Conservation (phyloP, 2,329 filamentous ascomycete genomes). For the Aulographum hederae region DNA sequence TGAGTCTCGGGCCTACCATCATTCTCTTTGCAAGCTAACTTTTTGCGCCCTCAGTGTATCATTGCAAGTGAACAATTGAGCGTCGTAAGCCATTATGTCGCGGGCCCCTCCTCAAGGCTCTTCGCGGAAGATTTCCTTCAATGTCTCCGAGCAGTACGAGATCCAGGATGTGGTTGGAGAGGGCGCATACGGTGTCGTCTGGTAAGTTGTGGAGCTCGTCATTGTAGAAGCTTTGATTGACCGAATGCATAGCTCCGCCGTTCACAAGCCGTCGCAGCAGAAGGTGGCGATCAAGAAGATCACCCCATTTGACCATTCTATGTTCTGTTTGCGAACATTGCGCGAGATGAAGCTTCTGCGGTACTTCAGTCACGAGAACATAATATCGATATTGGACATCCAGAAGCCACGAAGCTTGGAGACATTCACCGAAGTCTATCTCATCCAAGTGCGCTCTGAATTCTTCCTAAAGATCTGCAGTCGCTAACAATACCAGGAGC, state of each 20-base stretch:
- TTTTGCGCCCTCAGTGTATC: too few species aligned
- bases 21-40: too few species aligned
- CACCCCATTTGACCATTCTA: conserved; percentile 95
- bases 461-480: neutral
- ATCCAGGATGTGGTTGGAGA: conserved; percentile 99
- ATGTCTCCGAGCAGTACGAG: conserved; percentile 98
- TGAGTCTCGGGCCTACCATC: too few species aligned
- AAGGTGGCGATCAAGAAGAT: conserved; percentile 99
- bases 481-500: conserved; percentile 40
- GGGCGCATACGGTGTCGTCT: conserved; percentile 95
- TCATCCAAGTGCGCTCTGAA: conserved; percentile 63
- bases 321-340: conserved; percentile 92
- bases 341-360: conserved; percentile 98
- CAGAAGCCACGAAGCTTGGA: conserved; percentile 96
- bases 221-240: conserved; percentile 1
- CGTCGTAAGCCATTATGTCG: conserved; percentile 8
- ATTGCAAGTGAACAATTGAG: too few species aligned
- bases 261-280: conserved; percentile 94
- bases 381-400: conserved; percentile 98
- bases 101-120: conserved; percentile 23
- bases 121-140: conserved; percentile 94
- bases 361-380: conserved; percentile 99
- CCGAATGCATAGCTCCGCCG: conserved; percentile 51
- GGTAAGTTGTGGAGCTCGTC: conserved; percentile 40
- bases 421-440: conserved; percentile 90